A percentile compares a stretch with the other conserved stretches of the same genome.
Evolutionary conservation across 2,329 filamentous ascomycete species (phyloP).

Genomic region (Rhynchosporium agropyri): DNA sequence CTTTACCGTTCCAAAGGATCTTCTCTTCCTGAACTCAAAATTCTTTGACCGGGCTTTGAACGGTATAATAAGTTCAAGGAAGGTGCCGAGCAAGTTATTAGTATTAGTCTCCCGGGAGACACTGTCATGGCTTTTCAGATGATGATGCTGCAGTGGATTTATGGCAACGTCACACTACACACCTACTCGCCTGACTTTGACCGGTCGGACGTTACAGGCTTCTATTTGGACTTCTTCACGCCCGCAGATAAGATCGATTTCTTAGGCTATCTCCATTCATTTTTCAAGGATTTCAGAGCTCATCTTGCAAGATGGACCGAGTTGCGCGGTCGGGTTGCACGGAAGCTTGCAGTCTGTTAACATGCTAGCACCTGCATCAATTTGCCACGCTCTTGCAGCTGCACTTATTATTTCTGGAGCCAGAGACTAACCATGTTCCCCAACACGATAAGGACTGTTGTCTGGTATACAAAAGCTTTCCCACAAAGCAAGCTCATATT

Average conservation of each 20-base stretch:
- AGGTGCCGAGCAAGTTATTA: conserved; percentile 4
- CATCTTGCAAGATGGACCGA: background rate
- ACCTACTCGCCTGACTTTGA: background rate
- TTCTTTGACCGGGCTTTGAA: conserved; percentile 29
- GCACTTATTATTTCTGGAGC: too few species aligned
- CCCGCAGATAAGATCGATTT: conserved; percentile 23
- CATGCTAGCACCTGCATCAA: too few species aligned
- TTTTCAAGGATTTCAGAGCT: background rate
- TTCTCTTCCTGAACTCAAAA: conserved; percentile 25
- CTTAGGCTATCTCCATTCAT: conserved; percentile 15
- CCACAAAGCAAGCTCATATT: background rate
- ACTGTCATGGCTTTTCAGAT: conserved; percentile 1
- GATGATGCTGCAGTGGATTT: conserved; percentile 17
- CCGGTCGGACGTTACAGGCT: background rate
- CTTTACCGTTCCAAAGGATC: conserved; percentile 21
- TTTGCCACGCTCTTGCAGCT: too few species aligned
- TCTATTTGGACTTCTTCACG: conserved; percentile 19
- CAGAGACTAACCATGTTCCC: too few species aligned
- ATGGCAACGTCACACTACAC: background rate
- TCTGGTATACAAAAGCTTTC: background rate
- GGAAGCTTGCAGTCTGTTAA: background rate
- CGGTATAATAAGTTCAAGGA: conserved; percentile 28
- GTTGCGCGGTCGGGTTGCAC: background rate
- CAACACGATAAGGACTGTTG: background rate
- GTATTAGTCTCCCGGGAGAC: background rate